These are phyloP conservation scores for Rhizophagus prolifer DNA, from an alignment of 192 early-diverging fungal species.

Conservation along the genomic window DNA sequence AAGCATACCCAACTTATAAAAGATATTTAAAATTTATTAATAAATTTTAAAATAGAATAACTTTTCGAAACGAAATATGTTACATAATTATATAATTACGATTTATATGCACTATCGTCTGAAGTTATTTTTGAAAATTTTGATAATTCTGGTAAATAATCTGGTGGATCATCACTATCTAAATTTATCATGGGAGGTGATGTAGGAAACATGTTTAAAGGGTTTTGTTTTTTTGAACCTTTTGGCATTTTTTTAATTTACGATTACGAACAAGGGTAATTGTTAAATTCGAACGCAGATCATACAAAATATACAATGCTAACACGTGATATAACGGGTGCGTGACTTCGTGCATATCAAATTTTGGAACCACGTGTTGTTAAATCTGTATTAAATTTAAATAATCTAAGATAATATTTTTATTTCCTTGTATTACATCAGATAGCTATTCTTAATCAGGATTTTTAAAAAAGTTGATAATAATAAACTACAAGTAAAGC, in stretches of 20 bases:
- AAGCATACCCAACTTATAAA: constrained; percentile 60
- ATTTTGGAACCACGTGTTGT: no score
- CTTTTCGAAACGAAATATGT: neutral
- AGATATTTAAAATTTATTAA: neutral
- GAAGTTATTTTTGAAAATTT: neutral
- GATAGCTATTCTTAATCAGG: no score
- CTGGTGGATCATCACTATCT: constrained; percentile 8
- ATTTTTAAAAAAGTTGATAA: no score
- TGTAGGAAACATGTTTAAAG: neutral
- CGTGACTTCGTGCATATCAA: no score
- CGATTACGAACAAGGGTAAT: neutral
- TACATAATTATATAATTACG: neutral
- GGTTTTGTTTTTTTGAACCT: constrained; percentile 14
- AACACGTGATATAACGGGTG: no score
- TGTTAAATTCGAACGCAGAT: no score
- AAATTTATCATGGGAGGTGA: neutral
- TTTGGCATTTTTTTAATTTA: neutral
- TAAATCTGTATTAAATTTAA: no score
- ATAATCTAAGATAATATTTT: no score
- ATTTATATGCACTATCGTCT: constrained; percentile 17
- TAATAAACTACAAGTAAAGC: constrained; percentile 67
- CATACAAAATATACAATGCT: no score
- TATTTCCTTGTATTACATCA: no score
- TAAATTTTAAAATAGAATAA: neutral
- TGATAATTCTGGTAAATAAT: neutral